phyloP scores from a whole-genome alignment of 1,139 yeast genomes.

The Pichia sp. region DNA sequence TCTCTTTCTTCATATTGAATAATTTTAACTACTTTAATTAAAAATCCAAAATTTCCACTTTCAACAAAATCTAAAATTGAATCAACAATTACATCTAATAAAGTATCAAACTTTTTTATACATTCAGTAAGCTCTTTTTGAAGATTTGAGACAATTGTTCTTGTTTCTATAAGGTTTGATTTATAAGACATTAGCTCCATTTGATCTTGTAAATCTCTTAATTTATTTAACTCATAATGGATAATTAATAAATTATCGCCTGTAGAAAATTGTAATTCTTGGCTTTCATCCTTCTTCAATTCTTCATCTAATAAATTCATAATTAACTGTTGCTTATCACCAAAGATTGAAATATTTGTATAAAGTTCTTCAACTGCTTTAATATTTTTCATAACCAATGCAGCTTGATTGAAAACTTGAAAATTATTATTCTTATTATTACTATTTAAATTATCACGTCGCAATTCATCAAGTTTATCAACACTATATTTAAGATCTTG shows the following conservation, averaged over 20 bases:
- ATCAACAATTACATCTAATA: constrained; percentile 46
- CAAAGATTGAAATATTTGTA: constrained; percentile 54
- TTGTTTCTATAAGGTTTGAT: constrained; percentile 49
- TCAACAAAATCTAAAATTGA: constrained; percentile 32
- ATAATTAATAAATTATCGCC: constrained; percentile 52
- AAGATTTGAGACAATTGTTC: constrained; percentile 58
- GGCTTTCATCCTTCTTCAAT: constrained; percentile 45
- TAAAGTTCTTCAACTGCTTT: constrained; percentile 62
- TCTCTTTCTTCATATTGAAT: constrained; percentile 76
- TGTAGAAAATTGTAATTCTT: constrained; percentile 35
- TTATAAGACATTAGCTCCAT: constrained; percentile 44
- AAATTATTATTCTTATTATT: constrained; percentile 19
- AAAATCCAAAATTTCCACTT: constrained; percentile 48
- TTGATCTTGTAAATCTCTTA: constrained; percentile 76
- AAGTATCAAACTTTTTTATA: constrained; percentile 57
- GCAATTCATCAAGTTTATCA: constrained; percentile 50
- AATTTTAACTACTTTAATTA: constrained; percentile 67
- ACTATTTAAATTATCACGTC: constrained; percentile 34
- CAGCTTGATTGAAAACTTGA: constrained; percentile 47
- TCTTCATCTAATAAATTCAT: constrained; percentile 50
- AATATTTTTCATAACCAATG: constrained; percentile 66
- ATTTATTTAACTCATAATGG: constrained; percentile 63
- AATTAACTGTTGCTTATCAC: constrained; percentile 44
- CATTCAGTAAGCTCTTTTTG: constrained; percentile 46
- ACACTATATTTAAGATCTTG: constrained; percentile 49